phyloP scores from a whole-genome alignment of 106 monocot species.

The Apostasia ramifera region DNA sequence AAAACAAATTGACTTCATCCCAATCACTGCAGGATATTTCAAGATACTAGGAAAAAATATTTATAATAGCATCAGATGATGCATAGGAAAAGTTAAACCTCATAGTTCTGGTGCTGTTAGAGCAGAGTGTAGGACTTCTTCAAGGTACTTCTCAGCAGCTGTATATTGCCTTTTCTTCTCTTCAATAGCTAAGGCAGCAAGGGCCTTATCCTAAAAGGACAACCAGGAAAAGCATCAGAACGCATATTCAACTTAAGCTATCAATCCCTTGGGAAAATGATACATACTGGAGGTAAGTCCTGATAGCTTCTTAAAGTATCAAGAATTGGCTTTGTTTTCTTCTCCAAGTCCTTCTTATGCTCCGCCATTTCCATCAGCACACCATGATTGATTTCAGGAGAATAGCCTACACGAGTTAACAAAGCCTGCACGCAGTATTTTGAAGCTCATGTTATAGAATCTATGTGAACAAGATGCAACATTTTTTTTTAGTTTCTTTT shows the following conservation, averaged over 20 bases:
- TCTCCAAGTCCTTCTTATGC: constrained; percentile 84
- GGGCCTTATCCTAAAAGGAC: constrained; percentile 78
- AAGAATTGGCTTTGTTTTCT: constrained; percentile 90
- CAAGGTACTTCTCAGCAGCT: constrained; percentile 85
- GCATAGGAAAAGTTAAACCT: background rate
- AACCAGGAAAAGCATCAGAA: background rate
- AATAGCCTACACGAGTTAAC: constrained; percentile 75
- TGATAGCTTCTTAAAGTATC: constrained; percentile 97
- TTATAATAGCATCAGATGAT: too few species aligned
- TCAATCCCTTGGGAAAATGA: background rate
- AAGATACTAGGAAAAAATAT: too few species aligned
- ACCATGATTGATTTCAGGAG: constrained; percentile 95
- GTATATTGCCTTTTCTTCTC: constrained; percentile 95
- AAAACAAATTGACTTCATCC: too few species aligned
- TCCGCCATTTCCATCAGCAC: constrained; percentile 97
- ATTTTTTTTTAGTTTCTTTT: too few species aligned
- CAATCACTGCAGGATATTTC: too few species aligned
- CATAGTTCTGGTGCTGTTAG: constrained; percentile 36
- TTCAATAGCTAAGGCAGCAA: constrained; percentile 96
- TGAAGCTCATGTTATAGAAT: too few species aligned
- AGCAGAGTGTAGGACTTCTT: constrained; percentile 79
- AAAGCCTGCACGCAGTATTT: constrained; percentile 35
- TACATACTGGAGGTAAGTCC: constrained; percentile 86
- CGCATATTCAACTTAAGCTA: background rate
- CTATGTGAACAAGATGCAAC: too few species aligned